Evolutionary conservation across 1,139 yeast genomes (phyloP).

Genomic region (Magnusiomyces magnusii): DNA sequence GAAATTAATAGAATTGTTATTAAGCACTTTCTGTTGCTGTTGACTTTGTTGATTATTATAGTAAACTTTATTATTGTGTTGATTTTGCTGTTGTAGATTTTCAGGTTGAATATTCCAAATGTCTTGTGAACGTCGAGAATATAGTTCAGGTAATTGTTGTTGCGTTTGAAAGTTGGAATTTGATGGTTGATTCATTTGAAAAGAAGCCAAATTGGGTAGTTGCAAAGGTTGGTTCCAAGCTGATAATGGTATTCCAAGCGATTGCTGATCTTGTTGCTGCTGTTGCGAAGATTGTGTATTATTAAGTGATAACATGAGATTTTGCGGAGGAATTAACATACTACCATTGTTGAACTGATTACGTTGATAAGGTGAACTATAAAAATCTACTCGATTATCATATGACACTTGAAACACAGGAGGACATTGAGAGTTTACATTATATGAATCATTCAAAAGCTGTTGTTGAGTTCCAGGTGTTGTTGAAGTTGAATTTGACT

Average conservation of each 20-base stretch:
- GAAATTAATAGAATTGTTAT: background rate
- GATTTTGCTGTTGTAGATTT: background rate
- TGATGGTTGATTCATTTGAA: background rate
- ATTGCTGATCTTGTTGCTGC: background rate
- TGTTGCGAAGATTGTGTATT: background rate
- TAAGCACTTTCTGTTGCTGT: background rate
- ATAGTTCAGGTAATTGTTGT: background rate
- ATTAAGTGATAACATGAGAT: background rate
- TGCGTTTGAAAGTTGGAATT: background rate
- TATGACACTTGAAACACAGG: background rate
- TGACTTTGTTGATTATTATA: background rate
- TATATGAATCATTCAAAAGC: background rate
- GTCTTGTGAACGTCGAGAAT: background rate
- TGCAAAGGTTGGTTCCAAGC: background rate
- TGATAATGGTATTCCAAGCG: background rate
- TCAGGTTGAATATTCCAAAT: background rate
- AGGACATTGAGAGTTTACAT: background rate
- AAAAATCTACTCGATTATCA: background rate
- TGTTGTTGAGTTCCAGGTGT: background rate
- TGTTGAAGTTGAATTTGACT: background rate
- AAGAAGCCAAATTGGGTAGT: background rate
- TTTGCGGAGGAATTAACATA: background rate
- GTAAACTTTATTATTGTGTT: background rate
- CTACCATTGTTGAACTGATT: background rate
- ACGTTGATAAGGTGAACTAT: background rate